Evolutionary conservation across 1,139 yeast species (phyloP).

Genomic region (Geotrichum klebahnii): DNA sequence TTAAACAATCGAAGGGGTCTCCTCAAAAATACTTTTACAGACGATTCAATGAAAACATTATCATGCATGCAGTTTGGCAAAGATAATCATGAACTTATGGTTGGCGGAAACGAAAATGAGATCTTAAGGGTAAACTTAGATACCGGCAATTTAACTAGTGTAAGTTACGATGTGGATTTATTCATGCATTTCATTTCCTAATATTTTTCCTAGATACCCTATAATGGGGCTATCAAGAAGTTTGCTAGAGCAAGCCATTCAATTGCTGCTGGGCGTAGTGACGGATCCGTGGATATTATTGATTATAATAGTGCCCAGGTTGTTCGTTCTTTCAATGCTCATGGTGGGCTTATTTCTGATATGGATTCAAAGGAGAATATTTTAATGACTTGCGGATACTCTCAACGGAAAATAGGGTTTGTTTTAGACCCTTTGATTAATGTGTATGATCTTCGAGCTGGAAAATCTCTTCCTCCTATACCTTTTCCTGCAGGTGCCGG

Average conservation of each 20-base stretch:
- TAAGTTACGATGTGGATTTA: slow-evolving; percentile 5
- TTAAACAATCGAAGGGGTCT: slow-evolving; percentile 40
- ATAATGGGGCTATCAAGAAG: slow-evolving; percentile 41
- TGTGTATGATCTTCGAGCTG: slow-evolving; percentile 71
- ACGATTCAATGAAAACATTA: slow-evolving; percentile 33
- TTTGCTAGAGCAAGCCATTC: slow-evolving; percentile 43
- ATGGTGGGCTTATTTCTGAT: slow-evolving; percentile 70
- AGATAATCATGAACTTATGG: slow-evolving; percentile 44
- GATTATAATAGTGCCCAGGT: slow-evolving; percentile 60
- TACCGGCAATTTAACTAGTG: slow-evolving; percentile 43
- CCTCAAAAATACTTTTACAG: slow-evolving; percentile 31
- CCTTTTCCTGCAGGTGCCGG: slow-evolving; percentile 91
- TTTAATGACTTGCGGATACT: slow-evolving; percentile 77
- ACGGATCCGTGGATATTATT: slow-evolving; percentile 72
- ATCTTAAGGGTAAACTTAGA: slow-evolving; percentile 59
- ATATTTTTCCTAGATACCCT: slow-evolving; percentile 22
- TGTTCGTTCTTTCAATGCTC: slow-evolving; percentile 63
- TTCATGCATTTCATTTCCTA: neutral
- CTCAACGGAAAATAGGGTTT: slow-evolving; percentile 52
- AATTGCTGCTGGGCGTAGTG: slow-evolving; percentile 60
- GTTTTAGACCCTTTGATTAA: slow-evolving; percentile 79
- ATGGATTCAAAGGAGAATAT: slow-evolving; percentile 73
- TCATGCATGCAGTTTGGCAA: slow-evolving; percentile 35
- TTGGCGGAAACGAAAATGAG: slow-evolving; percentile 47
- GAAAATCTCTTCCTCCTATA: slow-evolving; percentile 72